Evolutionary conservation across 2,329 filamentous ascomycete species (phyloP).

Genomic region (Pseudogymnoascus sp.): DNA sequence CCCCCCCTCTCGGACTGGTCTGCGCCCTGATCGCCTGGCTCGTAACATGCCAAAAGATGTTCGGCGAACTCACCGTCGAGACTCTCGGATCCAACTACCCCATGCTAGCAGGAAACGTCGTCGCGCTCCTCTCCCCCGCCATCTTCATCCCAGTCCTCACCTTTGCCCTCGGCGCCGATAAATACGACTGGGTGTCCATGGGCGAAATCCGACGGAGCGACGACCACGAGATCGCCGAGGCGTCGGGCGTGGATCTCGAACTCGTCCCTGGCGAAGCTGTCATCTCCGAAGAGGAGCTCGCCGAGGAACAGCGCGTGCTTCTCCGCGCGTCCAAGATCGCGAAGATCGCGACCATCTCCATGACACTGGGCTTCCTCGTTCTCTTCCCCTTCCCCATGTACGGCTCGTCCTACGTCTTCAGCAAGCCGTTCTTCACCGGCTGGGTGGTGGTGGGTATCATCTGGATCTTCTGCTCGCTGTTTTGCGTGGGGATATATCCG

Average conservation of each 20-base stretch:
- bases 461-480: conserved; percentile 68
- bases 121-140: conserved; percentile 69
- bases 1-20: conserved; percentile 61
- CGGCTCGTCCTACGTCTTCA: conserved; percentile 73
- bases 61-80: conserved; percentile 59
- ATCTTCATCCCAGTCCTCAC: conserved; percentile 73
- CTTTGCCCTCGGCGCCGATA: conserved; percentile 51
- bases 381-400: conserved; percentile 94
- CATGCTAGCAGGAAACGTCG: conserved; percentile 83
- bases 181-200: conserved; percentile 87
- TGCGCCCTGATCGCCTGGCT: conserved; percentile 71
- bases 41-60: conserved; percentile 64
- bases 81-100: conserved; percentile 80
- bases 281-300: conserved; percentile 32
- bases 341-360: conserved; percentile 44
- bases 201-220: conserved; percentile 69
- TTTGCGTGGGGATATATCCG: conserved; percentile 74
- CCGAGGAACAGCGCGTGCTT: conserved; percentile 40
- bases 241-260: conserved; percentile 59
- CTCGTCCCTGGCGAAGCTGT: conserved; percentile 46
- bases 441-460: conserved; percentile 72
- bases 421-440: conserved; percentile 73
- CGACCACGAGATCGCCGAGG: conserved; percentile 62
- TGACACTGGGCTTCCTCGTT: conserved; percentile 66
- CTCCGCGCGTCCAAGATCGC: conserved; percentile 46